A percentile compares a stretch with the other conserved stretches of the same genome.
Conservation (phyloP, 768 basidiomycete genomes). For the Mycena filopes region DNA sequence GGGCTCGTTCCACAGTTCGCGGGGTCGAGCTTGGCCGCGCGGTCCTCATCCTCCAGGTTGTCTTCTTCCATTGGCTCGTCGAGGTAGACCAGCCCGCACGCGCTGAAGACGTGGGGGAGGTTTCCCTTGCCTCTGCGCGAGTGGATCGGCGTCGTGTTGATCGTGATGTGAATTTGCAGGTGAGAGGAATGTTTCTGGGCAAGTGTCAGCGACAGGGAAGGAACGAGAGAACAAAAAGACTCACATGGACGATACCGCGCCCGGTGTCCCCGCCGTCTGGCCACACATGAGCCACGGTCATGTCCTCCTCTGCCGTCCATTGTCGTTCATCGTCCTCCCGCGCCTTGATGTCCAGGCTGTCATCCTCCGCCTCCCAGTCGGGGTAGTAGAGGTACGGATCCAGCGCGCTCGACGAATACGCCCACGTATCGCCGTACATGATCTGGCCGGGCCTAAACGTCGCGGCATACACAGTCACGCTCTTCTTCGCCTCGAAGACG, state of each 20-base stretch:
- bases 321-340: slow-evolving; percentile 62
- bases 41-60: slow-evolving; percentile 36
- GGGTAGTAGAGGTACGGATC: slow-evolving; percentile 63
- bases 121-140: slow-evolving; percentile 69
- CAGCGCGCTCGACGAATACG: slow-evolving; percentile 61
- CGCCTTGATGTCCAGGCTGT: slow-evolving; percentile 48
- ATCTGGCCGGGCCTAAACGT: slow-evolving; percentile 64
- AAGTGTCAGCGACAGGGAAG: no score
- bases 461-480: slow-evolving; percentile 51
- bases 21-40: slow-evolving; percentile 35
- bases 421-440: slow-evolving; percentile 56
- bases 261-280: slow-evolving; percentile 53
- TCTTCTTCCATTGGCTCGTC: slow-evolving; percentile 38
- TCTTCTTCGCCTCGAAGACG: slow-evolving; percentile 69
- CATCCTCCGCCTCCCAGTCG: slow-evolving; percentile 42
- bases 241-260: slow-evolving; percentile 70
- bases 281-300: slow-evolving; percentile 70
- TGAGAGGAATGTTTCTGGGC: slow-evolving; percentile 62
- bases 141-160: slow-evolving; percentile 63
- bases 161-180: slow-evolving; percentile 70
- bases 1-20: slow-evolving; percentile 46
- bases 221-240: no score
- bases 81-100: slow-evolving; percentile 56
- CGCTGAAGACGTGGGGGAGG: slow-evolving; percentile 68
- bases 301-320: slow-evolving; percentile 80